Percentiles rank a stretch among this genome's conserved stretches.
Evolutionary conservation across 768 basidiomycete species (phyloP).

Genomic region (Boletus vermiculosoides): DNA sequence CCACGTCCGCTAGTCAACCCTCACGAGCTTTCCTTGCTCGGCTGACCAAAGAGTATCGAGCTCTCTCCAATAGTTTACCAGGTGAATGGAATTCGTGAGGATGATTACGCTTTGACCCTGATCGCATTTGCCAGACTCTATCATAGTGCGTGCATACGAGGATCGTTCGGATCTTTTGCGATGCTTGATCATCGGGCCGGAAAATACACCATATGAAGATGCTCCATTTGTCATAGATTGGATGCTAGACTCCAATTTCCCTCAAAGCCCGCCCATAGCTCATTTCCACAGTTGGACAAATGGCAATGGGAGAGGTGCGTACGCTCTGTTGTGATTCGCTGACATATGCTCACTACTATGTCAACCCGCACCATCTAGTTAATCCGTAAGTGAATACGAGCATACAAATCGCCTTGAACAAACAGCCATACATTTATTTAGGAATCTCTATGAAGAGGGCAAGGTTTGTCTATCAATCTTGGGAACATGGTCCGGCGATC

Average conservation of each 20-base stretch:
- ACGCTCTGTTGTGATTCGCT: background rate
- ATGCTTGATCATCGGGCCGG: constrained; percentile 87
- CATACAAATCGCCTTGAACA: background rate
- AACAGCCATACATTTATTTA: constrained; percentile 26
- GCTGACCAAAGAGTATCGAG: constrained; percentile 81
- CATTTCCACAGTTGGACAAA: constrained; percentile 95
- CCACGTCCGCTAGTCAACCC: constrained; percentile 57
- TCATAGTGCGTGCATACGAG: constrained; percentile 88
- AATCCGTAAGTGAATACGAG: constrained; percentile 61
- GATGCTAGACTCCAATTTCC: constrained; percentile 84
- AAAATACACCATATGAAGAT: constrained; percentile 93
- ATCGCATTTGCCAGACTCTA: constrained; percentile 55
- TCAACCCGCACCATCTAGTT: constrained; percentile 33
- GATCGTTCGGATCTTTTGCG: constrained; percentile 85
- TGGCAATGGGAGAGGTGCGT: constrained; percentile 73
- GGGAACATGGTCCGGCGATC: constrained; percentile 90
- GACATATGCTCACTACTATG: background rate
- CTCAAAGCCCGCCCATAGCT: constrained; percentile 77
- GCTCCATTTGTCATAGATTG: constrained; percentile 96
- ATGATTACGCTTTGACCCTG: constrained; percentile 2
- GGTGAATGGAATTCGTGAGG: constrained; percentile 46
- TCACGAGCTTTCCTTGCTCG: constrained; percentile 73
- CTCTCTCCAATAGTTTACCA: constrained; percentile 75
- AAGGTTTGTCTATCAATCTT: constrained; percentile 92
- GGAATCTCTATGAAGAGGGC: constrained; percentile 92